Percentiles rank a stretch among this genome's conserved stretches.
These are phyloP conservation scores for Salix viminalis DNA, from an alignment of 345 rosid species.

Conservation along the genomic window DNA sequence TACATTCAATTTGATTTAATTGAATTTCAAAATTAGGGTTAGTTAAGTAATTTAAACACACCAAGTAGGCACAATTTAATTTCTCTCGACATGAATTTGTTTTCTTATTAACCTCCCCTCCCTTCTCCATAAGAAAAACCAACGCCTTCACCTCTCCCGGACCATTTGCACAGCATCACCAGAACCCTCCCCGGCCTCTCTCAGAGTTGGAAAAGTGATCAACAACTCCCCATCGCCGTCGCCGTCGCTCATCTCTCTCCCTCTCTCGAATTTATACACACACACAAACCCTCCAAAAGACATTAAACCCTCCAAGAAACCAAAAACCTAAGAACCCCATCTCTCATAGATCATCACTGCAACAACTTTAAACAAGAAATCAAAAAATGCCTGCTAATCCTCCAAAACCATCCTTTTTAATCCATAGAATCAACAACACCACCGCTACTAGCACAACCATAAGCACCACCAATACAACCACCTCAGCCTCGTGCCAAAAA, in stretches of 20 bases:
- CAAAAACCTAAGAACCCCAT: background rate
- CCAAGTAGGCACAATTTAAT: slow-evolving; percentile 4
- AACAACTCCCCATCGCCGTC: slow-evolving; percentile 5
- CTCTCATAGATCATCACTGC: background rate
- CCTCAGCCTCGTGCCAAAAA: slow-evolving; percentile 10
- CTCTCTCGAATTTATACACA: background rate
- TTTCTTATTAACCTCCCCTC: background rate
- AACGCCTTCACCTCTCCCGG: background rate
- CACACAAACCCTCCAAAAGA: background rate
- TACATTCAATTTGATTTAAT: background rate
- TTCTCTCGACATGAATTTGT: background rate
- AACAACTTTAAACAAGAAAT: too few species aligned
- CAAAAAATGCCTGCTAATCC: slow-evolving; percentile 25
- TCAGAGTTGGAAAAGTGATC: background rate
- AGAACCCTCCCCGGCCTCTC: too few species aligned
- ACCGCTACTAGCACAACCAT: slow-evolving; percentile 5
- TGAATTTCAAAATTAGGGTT: background rate
- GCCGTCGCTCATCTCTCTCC: slow-evolving; percentile 4
- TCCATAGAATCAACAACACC: slow-evolving; percentile 26
- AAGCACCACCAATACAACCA: slow-evolving; percentile 1
- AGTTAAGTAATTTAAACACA: background rate
- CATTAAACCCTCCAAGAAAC: background rate
- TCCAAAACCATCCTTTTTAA: slow-evolving; percentile 27
- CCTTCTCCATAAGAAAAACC: slow-evolving; percentile 2
- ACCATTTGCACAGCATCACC: background rate